phyloP scores from a whole-genome alignment of 768 basidiomycete species.

The Amanita thiersii region DNA sequence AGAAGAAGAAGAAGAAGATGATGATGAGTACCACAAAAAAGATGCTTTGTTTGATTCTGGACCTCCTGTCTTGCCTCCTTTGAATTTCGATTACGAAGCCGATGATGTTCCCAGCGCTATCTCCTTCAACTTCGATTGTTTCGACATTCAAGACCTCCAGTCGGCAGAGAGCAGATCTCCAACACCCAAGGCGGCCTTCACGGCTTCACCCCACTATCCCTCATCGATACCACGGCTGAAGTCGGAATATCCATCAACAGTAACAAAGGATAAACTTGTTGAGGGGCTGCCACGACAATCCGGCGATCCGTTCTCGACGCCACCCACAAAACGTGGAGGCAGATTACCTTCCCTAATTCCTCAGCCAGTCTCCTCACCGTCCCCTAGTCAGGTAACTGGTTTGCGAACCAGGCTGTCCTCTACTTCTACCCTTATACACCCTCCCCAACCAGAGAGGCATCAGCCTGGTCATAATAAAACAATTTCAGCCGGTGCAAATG shows the following conservation, averaged over 20 bases:
- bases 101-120: slow-evolving; percentile 19
- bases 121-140: slow-evolving; percentile 29
- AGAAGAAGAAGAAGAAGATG: slow-evolving; percentile 20
- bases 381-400: slow-evolving; percentile 24
- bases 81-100: slow-evolving; percentile 24
- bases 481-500: slow-evolving; percentile 33
- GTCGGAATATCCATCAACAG: slow-evolving; percentile 25
- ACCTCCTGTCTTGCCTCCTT: slow-evolving; percentile 24
- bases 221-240: slow-evolving; percentile 22
- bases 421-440: slow-evolving; percentile 35
- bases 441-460: slow-evolving; percentile 32
- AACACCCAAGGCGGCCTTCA: slow-evolving; percentile 11
- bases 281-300: slow-evolving; percentile 4
- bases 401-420: slow-evolving; percentile 24
- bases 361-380: slow-evolving; percentile 42
- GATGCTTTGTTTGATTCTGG: slow-evolving; percentile 21
- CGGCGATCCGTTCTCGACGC: slow-evolving; percentile 33
- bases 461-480: slow-evolving; percentile 14
- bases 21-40: slow-evolving; percentile 17
- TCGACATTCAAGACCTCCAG: background rate
- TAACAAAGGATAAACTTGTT: slow-evolving; percentile 7
- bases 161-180: slow-evolving; percentile 7
- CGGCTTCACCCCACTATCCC: slow-evolving; percentile 21
- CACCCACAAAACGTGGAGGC: slow-evolving; percentile 45
- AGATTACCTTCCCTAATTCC: slow-evolving; percentile 51